Evolutionary conservation across 129 eudicot genomes (phyloP).

Genomic region (Pulicaria dysenterica): DNA sequence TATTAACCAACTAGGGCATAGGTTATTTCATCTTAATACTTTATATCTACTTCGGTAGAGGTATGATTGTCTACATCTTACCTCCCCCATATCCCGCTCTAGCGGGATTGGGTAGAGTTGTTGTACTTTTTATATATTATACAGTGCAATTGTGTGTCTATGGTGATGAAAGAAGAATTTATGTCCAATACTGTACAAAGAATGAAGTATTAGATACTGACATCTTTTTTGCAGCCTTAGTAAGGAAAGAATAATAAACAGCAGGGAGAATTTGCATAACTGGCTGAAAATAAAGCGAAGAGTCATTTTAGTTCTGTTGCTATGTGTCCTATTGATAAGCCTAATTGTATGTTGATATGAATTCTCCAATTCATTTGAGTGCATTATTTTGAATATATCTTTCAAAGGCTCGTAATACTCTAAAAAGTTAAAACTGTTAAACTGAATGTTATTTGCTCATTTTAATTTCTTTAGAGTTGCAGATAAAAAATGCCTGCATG

Average conservation of each 20-base stretch:
- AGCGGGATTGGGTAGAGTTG: too few species aligned
- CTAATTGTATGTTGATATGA: constrained; percentile 16
- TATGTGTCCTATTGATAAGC: constrained; percentile 14
- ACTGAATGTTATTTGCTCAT: constrained; percentile 11
- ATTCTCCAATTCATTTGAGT: constrained; percentile 12
- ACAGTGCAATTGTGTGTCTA: neutral
- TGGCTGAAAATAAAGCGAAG: constrained; percentile 42
- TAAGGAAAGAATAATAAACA: constrained; percentile 37
- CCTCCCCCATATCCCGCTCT: too few species aligned
- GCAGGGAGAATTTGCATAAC: constrained; percentile 29
- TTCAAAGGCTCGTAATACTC: constrained; percentile 2
- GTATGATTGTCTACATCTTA: too few species aligned
- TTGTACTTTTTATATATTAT: constrained; percentile 1
- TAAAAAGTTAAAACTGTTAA: neutral
- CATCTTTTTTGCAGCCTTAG: constrained; percentile 34
- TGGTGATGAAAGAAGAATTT: constrained; percentile 16
- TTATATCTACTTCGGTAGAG: neutral
- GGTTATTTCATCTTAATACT: neutral
- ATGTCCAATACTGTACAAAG: constrained; percentile 17
- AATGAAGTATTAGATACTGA: constrained; percentile 30
- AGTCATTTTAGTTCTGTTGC: constrained; percentile 26
- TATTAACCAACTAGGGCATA: neutral
- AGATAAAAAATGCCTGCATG: neutral
- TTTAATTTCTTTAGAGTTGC: neutral
- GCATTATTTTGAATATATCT: neutral